phyloP scores from a whole-genome alignment of 768 basidiomycete species.

The Phylloporus scabripes region DNA sequence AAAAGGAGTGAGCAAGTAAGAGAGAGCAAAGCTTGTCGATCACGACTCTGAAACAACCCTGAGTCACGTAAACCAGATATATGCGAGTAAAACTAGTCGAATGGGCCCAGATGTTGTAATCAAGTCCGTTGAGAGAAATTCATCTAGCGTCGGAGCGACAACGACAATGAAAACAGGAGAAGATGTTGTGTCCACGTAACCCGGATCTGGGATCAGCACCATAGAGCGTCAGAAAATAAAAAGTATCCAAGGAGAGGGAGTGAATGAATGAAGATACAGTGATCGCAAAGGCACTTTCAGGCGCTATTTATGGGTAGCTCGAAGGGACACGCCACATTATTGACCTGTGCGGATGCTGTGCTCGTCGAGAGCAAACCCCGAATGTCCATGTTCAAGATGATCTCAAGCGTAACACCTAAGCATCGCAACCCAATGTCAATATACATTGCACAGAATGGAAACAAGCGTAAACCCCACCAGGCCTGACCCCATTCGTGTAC shows the following conservation, averaged over 20 bases:
- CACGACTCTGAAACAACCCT: not conserved
- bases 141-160: not conserved
- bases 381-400: constrained; percentile 65
- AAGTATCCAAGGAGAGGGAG: constrained; percentile 10
- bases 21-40: not conserved
- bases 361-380: constrained; percentile 55
- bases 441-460: not conserved
- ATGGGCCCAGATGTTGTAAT: not conserved
- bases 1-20: constrained; percentile 6
- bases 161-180: not conserved
- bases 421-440: constrained; percentile 5
- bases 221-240: constrained; percentile 2
- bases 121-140: constrained; percentile 5
- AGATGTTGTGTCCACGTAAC: constrained; percentile 8
- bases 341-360: constrained; percentile 49
- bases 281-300: constrained; percentile 26
- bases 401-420: constrained; percentile 53
- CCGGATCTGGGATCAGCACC: constrained; percentile 1
- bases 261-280: not conserved
- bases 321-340: constrained; percentile 64
- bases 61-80: constrained; percentile 2
- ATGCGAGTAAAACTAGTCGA: not conserved
- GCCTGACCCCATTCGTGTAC: constrained; percentile 46
- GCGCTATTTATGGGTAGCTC: constrained; percentile 51
- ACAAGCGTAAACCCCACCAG: constrained; percentile 41